Evolutionary conservation across 306 rosid genomes (phyloP), one percentile per base, ranked within the genome.

Genomic region (Vigna mungo): DNA sequence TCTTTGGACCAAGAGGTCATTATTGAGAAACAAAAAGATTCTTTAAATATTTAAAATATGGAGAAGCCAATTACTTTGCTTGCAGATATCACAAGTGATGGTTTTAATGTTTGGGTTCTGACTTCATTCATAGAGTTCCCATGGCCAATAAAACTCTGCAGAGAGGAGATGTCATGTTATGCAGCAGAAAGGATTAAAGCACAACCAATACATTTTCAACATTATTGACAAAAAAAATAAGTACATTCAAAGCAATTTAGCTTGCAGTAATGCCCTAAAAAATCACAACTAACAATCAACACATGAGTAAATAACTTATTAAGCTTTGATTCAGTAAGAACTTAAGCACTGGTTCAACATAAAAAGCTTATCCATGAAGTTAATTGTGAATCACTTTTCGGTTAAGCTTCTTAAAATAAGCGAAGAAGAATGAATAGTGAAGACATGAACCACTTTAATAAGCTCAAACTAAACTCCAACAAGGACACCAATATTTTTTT

Each of bases 101-200:
- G 92, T 83, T 83, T 89, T 78, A 92, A 72, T 23, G 93, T 72
- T 74, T 95, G 99, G 74, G 99, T 92, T 84, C 97, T 90, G 83
- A 95, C 85, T 84, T 95, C 99, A 73, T 95, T 95, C 85, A 95
- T 85, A 39, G 99, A 92, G 75, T 92, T 97, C 23, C 99, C 99
- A 81, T 95, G 99, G 82, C 98, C n/a, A n/a, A n/a, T n/a, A n/a
- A n/a, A n/a, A n/a, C n/a, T n/a, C n/a, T n/a, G n/a, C n/a, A n/a
- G n/a, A n/a, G n/a, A n/a, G n/a, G n/a, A n/a, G n/a, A n/a, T n/a
- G n/a, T n/a, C n/a, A n/a, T n/a, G n/a, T n/a, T n/a, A n/a, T n/a
- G n/a, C n/a, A n/a, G n/a, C n/a, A n/a, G n/a, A n/a, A n/a, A n/a
- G n/a, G n/a, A n/a, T n/a, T n/a, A n/a, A n/a, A n/a, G n/a, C n/a